Conservation (phyloP, 2,329 filamentous ascomycete genomes). For the Fusarium brachygibbosum region DNA sequence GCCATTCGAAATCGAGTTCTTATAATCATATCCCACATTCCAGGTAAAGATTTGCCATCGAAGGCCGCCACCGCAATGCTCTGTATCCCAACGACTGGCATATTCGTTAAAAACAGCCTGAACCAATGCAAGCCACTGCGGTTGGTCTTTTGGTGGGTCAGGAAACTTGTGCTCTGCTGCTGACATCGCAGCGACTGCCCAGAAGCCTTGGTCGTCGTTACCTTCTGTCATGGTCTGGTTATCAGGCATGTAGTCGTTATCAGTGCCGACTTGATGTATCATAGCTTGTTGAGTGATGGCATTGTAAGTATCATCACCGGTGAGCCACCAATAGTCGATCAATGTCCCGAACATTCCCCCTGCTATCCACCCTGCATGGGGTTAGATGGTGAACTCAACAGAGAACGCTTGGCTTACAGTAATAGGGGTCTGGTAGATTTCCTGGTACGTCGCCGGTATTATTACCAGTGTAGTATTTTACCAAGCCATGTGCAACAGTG, state of each 20-base stretch:
- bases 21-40: conserved; percentile 78
- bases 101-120: conserved; percentile 87
- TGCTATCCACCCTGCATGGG: conserved; percentile 73
- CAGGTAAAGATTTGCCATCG: conserved; percentile 88
- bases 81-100: conserved; percentile 75
- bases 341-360: conserved; percentile 79
- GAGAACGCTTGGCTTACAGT: conserved; percentile 60
- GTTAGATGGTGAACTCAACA: conserved; percentile 51
- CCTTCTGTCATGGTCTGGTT: conserved; percentile 73
- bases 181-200: conserved; percentile 83
- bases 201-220: conserved; percentile 86
- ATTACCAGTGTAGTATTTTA: conserved; percentile 68
- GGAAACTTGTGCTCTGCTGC: conserved; percentile 83
- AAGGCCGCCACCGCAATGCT: conserved; percentile 77
- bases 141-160: conserved; percentile 71
- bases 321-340: conserved; percentile 79
- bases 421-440: conserved; percentile 72
- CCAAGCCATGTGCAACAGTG: conserved; percentile 62
- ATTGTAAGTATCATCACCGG: conserved; percentile 76
- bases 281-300: conserved; percentile 70
- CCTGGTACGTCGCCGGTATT: conserved; percentile 70
- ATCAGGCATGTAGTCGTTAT: conserved; percentile 74
- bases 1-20: conserved; percentile 78
- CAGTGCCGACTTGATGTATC: conserved; percentile 71
- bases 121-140: conserved; percentile 80